Evolutionary conservation across 371 early-diverging fungal genomes (phyloP).

Genomic region (Mucor irregularis): DNA sequence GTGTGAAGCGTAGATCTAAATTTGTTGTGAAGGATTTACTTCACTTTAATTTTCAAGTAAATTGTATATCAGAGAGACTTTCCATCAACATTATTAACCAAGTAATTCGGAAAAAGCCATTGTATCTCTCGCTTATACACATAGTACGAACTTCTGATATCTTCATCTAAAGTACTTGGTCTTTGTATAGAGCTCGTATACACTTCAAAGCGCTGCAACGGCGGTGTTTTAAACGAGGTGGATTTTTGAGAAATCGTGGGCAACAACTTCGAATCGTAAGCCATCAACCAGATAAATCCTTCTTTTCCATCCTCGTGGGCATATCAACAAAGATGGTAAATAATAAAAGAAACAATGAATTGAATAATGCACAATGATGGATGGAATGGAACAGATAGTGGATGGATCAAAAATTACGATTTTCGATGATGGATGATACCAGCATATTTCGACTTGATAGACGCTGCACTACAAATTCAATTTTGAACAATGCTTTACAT

Average conservation of each 20-base stretch:
- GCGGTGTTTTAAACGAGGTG: neutral
- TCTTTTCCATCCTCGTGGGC: conserved; percentile 21
- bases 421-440: neutral
- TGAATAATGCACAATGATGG: neutral
- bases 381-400: neutral
- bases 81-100: too few species aligned
- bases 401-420: conserved; percentile 1
- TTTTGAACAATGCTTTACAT: too few species aligned
- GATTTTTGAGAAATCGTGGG: neutral
- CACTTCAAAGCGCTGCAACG: too few species aligned
- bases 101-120: too few species aligned
- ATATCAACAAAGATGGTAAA: conserved; percentile 18
- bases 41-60: neutral
- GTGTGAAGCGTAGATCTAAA: too few species aligned
- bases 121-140: too few species aligned
- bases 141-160: too few species aligned
- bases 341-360: neutral
- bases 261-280: conserved; percentile 2
- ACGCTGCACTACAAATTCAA: neutral
- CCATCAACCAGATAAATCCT: conserved; percentile 5
- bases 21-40: too few species aligned
- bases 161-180: too few species aligned
- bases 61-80: too few species aligned
- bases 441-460: too few species aligned
- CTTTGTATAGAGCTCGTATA: too few species aligned